A percentile compares a stretch with the other conserved stretches of the same genome.
These are phyloP conservation scores for Annulohypoxylon maeteangense DNA, from an alignment of 495 filamentous ascomycete genomes.

Conservation along the genomic window DNA sequence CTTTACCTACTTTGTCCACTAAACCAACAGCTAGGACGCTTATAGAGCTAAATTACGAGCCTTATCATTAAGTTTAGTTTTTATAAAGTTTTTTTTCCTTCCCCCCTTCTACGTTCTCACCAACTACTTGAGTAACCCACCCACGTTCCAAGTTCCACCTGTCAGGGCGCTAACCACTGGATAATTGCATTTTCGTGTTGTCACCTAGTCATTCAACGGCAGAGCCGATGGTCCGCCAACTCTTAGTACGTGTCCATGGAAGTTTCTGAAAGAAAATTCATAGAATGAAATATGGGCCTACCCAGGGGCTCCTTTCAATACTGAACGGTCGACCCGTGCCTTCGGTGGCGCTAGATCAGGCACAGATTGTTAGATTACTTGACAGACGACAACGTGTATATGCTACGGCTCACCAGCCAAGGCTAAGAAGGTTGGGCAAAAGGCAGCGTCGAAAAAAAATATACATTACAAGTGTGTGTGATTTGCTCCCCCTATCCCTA, in stretches of 20 bases:
- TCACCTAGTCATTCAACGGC: conserved; percentile 21
- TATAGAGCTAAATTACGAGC: conserved; percentile 13
- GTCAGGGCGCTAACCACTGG: conserved; percentile 1
- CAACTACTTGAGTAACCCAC: conserved; percentile 4
- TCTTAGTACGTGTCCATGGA: conserved; percentile 29
- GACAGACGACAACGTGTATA: conserved; percentile 23
- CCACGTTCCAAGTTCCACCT: neutral
- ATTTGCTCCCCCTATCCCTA: conserved; percentile 19
- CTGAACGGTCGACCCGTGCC: conserved; percentile 12
- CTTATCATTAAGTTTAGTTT: conserved; percentile 24
- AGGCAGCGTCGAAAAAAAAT: conserved; percentile 12
- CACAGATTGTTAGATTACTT: conserved; percentile 24
- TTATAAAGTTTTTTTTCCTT: neutral
- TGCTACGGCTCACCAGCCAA: neutral
- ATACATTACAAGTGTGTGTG: neutral
- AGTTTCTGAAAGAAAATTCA: conserved; percentile 12
- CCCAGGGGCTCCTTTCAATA: neutral
- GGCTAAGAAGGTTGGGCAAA: conserved; percentile 26
- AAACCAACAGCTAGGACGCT: conserved; percentile 18
- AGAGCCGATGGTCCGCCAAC: conserved; percentile 3
- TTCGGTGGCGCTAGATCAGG: conserved; percentile 34
- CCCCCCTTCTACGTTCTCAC: neutral
- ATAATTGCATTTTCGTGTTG: conserved; percentile 10
- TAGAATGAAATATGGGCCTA: conserved; percentile 2
- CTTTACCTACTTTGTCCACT: conserved; percentile 10